Evolutionary conservation across 148 eudicot species (phyloP), one percentile per base, ranked within the genome.

Genomic region (Rhododendron simsii): DNA sequence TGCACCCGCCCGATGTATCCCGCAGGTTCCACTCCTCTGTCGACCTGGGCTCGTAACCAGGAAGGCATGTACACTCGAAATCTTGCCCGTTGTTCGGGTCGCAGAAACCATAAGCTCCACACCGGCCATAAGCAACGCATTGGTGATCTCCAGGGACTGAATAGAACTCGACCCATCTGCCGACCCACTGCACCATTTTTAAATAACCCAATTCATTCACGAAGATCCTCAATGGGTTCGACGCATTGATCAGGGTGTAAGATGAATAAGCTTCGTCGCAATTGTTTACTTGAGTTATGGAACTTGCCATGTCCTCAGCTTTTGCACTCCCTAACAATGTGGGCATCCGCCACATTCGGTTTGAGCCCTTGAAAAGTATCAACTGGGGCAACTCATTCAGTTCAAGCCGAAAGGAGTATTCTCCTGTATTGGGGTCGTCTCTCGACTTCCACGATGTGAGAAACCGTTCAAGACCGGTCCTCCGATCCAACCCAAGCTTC

Each of bases 1-100:
- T 69, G 77, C 94, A 92, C 57, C 94, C 94, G 35, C 78, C 50
- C 0, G 41, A 39, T 39, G 41, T 6, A 39, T 92, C 91, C 79
- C 90, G 86, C 65, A 16, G 7, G 61, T 55, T 55, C 61, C 61
- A 55, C 21, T 55, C 20, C 61, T 55, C 20, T 55, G 20, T 4
- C 7, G 20, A 55, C 20, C 7, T 55, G 20, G 61, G 61, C 7
- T 55, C 61, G 7, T 55, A 55, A 16, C 61, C 61, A 4, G 21
- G 61, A 55, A 55, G 61, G 61, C 61, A 55, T 0, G 61, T 55
- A 18, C 61, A 55, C 61, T 55, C 61, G 61, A 55, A 55, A 15
- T 4, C 21, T 55, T 55, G 21, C 20, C 61, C 61, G 61, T 55
- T 55, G 20, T 16, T 55, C 1, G 3, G 0, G 61, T 55, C 61